phyloP scores from a whole-genome alignment of 2,329 filamentous ascomycete genomes.

The Hypoxylon sp. region DNA sequence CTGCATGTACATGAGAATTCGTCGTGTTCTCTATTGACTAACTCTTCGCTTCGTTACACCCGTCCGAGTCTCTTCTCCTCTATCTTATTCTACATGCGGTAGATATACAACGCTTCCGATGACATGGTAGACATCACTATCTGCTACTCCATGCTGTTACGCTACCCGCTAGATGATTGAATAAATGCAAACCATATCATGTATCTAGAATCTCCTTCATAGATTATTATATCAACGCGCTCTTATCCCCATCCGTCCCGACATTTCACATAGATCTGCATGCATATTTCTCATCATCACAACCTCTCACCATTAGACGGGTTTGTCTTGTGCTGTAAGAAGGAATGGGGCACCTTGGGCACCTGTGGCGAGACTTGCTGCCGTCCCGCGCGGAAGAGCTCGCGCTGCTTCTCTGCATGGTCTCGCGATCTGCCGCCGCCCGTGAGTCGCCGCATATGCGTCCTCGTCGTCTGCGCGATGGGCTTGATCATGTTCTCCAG shows the following conservation, averaged over 20 bases:
- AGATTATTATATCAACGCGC: conserved; percentile 11
- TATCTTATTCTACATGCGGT: conserved; percentile 38
- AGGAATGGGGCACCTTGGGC: conserved; percentile 59
- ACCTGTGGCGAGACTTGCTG: conserved; percentile 59
- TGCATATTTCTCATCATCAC: conserved; percentile 31
- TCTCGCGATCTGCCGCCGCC: conserved; percentile 67
- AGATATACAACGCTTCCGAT: conserved; percentile 30
- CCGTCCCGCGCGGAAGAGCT: conserved; percentile 55
- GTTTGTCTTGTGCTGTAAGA: conserved; percentile 50
- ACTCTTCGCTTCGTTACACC: conserved; percentile 7
- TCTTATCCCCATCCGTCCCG: conserved; percentile 3
- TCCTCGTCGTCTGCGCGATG: conserved; percentile 69
- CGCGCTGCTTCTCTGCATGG: conserved; percentile 55
- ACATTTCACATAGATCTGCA: conserved; percentile 12
- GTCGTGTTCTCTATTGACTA: conserved; percentile 6
- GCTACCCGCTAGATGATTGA: conserved; percentile 19
- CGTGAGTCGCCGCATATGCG: conserved; percentile 74
- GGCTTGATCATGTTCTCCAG: conserved; percentile 75
- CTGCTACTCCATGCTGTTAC: conserved; percentile 3
- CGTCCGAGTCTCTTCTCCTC: conserved; percentile 17
- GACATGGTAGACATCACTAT: conserved; percentile 30
- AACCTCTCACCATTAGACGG: conserved; percentile 49
- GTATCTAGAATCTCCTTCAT: conserved; percentile 13
- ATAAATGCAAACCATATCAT: conserved; percentile 28
- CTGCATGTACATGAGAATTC: background rate